Evolutionary conservation across 768 basidiomycete genomes (phyloP).

Genomic region (Suillus weaverae): DNA sequence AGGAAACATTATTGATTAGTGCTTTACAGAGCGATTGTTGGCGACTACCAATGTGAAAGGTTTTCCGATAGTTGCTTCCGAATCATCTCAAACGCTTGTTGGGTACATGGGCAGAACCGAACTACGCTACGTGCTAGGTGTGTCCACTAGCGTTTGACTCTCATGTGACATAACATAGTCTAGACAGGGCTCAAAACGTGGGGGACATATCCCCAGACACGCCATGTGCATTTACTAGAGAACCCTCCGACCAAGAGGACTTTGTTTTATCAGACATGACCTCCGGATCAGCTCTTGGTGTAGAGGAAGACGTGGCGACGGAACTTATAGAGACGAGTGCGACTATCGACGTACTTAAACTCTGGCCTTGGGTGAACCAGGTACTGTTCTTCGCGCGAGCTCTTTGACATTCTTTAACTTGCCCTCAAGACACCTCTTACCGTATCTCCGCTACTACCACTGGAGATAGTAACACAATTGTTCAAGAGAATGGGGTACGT

Average conservation of each 20-base stretch:
- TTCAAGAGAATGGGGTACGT: conserved; percentile 98
- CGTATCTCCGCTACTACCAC: conserved; percentile 85
- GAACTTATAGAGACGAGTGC: conserved; percentile 64
- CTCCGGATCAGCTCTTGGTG: conserved; percentile 52
- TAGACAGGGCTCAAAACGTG: conserved; percentile 73
- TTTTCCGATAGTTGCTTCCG: conserved; percentile 81
- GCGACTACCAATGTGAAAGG: conserved; percentile 79
- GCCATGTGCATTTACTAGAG: conserved; percentile 64
- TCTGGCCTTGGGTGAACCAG: conserved; percentile 95
- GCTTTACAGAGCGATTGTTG: conserved; percentile 62
- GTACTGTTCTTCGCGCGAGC: conserved; percentile 39
- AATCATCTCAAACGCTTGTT: conserved; percentile 58
- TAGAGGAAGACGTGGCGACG: conserved; percentile 67
- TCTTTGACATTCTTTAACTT: conserved; percentile 2
- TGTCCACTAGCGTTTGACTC: not conserved
- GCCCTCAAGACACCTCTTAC: conserved; percentile 81
- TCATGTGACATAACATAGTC: conserved; percentile 4
- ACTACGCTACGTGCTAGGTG: conserved; percentile 83
- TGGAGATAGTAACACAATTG: conserved; percentile 96
- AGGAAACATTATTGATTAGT: conserved; percentile 9
- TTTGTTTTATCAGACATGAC: conserved; percentile 42
- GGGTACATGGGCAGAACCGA: conserved; percentile 92
- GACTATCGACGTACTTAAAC: conserved; percentile 56
- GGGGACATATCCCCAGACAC: conserved; percentile 64
- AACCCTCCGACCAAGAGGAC: conserved; percentile 53